Evolutionary conservation across 2,329 filamentous ascomycete species (phyloP), one percentile per base, ranked within the genome.

Genomic region (Myriosclerotinia duriaeana): DNA sequence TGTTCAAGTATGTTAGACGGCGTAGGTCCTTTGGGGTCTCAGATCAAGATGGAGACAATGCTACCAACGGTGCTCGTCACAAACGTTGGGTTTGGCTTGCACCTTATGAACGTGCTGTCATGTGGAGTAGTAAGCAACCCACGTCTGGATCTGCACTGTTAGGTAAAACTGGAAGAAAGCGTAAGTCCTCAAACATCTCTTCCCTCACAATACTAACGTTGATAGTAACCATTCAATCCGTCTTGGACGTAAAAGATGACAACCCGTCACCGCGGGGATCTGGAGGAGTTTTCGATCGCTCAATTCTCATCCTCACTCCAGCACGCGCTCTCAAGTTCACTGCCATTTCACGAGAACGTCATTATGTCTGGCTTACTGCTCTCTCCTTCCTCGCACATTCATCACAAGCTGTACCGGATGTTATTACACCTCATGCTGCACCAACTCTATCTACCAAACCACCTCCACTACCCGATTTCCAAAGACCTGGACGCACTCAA

Each of bases 21-120:
- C 87, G 94, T 71, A 97, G 93, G 79, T 96, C 94, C 0, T 98
- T 99, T 76, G 92, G 92, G 26, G 87, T 94, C 64, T 83, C 81
- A 34, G 86, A 84, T 71, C 84, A 87, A 69, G 88, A 93, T 74
- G 89, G 83, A 69, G 88, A 91, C 78, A 88, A 90, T 67, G 83
- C 81, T 26, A 84, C 81, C 69, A 84, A 81, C 70, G 87, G 84
- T 72, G 87, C 87, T 71, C 90, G 95, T 40, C 95, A 99, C 77
- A 97, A 93, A 80, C 86, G 95, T 77, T 99, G 95, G 95, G 95
- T 99, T 2, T 99, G 95, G 95, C 85, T 99, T 70, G 95, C 94
- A 22, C 95, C 95, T 3, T 98, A 99, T 75, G 95, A 99, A 79
- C 85, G 93, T 69, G 90, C 94, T 15, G 94, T 99, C 68, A 91